Evolutionary conservation across 192 early-diverging fungal genomes (phyloP).

Genomic region (Linnemannia exigua): DNA sequence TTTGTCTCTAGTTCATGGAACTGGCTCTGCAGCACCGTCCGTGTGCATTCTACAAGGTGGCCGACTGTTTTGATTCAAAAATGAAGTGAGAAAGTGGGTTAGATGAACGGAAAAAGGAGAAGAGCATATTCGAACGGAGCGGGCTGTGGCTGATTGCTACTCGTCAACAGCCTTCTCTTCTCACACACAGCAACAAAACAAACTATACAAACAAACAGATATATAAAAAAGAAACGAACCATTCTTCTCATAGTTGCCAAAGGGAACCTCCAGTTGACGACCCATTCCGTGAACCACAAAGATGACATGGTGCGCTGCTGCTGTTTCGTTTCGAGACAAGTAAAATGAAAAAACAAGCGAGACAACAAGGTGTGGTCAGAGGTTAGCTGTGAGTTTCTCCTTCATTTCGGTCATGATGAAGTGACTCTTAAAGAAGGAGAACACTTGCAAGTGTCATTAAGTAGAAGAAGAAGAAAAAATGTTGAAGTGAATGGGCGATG

Average conservation of each 20-base stretch:
- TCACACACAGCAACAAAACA: background rate
- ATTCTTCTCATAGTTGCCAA: slow-evolving; percentile 59
- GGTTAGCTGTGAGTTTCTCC: background rate
- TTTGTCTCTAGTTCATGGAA: slow-evolving; percentile 47
- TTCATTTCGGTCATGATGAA: background rate
- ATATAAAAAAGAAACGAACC: slow-evolving; percentile 36
- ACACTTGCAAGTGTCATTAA: too few species aligned
- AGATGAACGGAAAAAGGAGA: too few species aligned
- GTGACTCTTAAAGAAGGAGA: too few species aligned
- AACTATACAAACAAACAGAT: background rate
- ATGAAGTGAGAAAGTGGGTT: background rate
- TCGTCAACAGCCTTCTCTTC: too few species aligned
- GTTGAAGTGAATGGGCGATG: background rate
- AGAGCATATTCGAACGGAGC: background rate
- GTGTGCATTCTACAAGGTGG: slow-evolving; percentile 46
- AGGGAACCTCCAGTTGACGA: slow-evolving; percentile 60
- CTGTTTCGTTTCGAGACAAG: background rate
- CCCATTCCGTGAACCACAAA: slow-evolving; percentile 70
- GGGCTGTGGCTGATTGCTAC: too few species aligned
- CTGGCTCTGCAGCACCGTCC: slow-evolving; percentile 40
- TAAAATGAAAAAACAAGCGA: background rate
- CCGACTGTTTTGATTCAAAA: slow-evolving; percentile 7
- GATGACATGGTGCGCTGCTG: slow-evolving; percentile 58
- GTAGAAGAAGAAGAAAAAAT: too few species aligned
- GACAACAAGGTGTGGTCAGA: background rate